Conservation (phyloP, 2,329 filamentous ascomycete species). For the Raffaelea albimanens region DNA sequence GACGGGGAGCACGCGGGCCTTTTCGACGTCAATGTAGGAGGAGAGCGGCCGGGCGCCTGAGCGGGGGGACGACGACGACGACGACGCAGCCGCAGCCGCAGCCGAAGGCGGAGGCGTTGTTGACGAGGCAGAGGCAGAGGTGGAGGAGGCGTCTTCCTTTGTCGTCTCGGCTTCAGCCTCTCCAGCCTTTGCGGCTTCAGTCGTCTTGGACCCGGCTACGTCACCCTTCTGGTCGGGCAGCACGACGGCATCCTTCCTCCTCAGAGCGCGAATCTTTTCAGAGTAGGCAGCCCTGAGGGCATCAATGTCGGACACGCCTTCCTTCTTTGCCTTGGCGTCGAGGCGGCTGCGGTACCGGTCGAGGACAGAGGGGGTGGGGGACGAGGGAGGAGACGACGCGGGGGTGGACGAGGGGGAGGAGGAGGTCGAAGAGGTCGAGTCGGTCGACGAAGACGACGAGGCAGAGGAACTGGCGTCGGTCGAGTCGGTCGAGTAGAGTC, state of each 20-base stretch:
- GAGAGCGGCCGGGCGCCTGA: constrained; percentile 29
- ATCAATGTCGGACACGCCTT: constrained; percentile 61
- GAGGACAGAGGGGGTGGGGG: constrained; percentile 46
- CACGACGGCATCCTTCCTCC: constrained; percentile 54
- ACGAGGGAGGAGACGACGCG: background rate
- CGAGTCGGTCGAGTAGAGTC: constrained; percentile 5
- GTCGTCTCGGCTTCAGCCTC: background rate
- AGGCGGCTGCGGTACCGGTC: constrained; percentile 88
- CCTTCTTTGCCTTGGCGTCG: constrained; percentile 65
- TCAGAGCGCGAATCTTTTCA: constrained; percentile 68
- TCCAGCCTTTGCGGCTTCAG: too few species aligned
- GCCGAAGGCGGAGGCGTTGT: background rate
- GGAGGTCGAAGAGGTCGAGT: background rate
- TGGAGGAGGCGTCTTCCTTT: background rate
- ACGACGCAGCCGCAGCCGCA: background rate
- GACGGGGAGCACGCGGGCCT: constrained; percentile 60
- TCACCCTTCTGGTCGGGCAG: constrained; percentile 2
- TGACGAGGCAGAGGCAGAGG: background rate
- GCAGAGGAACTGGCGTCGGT: background rate
- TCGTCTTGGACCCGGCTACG: background rate
- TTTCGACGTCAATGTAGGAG: constrained; percentile 65
- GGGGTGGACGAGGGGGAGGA: background rate
- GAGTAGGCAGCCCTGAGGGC: constrained; percentile 75
- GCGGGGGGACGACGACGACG: constrained; percentile 22
- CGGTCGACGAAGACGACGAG: background rate